These are phyloP conservation scores for Polygonum aviculare DNA, from an alignment of 148 eudicot genomes.

Conservation along the genomic window DNA sequence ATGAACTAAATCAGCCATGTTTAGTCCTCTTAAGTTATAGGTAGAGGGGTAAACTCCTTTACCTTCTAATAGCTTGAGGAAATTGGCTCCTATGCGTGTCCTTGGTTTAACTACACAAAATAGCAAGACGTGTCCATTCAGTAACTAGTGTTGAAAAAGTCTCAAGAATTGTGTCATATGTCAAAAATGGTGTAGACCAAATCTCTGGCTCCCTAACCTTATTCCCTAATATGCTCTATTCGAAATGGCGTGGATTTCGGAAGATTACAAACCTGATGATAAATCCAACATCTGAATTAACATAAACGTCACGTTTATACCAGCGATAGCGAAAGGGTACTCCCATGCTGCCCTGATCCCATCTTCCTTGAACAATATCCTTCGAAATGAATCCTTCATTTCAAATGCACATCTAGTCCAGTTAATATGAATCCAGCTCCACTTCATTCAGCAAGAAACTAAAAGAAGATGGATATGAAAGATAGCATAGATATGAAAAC, in stretches of 20 bases:
- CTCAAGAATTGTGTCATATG: not conserved
- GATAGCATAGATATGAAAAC: not conserved
- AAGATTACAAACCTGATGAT: conserved; percentile 40
- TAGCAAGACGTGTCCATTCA: not conserved
- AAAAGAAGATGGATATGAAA: not conserved
- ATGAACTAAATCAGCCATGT: not conserved
- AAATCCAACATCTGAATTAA: conserved; percentile 84
- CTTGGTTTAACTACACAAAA: conserved; percentile 59
- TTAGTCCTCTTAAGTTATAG: not conserved
- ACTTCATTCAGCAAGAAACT: not conserved
- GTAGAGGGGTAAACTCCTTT: not conserved
- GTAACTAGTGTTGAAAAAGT: not conserved
- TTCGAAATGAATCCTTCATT: conserved; percentile 64
- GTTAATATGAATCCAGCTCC: conserved; percentile 15
- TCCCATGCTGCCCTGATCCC: conserved; percentile 83
- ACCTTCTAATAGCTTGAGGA: conserved; percentile 75
- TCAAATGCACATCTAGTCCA: conserved; percentile 21
- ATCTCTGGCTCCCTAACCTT: no score
- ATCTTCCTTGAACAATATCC: conserved; percentile 66
- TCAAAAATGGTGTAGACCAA: not conserved
- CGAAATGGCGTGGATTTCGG: not conserved
- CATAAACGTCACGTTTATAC: conserved; percentile 82
- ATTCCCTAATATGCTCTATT: no score
- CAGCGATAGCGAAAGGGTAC: conserved; percentile 97
- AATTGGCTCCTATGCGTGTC: conserved; percentile 55